Percentiles rank a stretch among this genome's conserved stretches.
Evolutionary conservation across 352 stramenopile genomes (phyloP).

Genomic region (Pythium diclinum): DNA sequence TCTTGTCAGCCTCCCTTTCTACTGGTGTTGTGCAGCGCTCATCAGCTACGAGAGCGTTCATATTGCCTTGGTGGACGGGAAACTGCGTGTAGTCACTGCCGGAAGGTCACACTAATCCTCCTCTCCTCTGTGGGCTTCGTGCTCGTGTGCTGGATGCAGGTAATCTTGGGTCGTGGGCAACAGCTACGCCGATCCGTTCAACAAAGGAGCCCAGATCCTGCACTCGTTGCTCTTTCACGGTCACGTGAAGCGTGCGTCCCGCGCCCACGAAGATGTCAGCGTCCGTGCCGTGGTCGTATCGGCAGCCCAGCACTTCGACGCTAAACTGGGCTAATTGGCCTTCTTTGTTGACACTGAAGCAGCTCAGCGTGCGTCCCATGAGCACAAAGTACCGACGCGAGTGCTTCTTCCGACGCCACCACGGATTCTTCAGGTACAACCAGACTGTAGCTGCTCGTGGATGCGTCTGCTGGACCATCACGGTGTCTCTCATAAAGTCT

Average conservation of each 20-base stretch:
- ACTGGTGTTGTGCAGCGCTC: too few relatives aligned
- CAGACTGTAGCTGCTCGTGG: slow-evolving; percentile 18
- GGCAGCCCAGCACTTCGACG: slow-evolving; percentile 22
- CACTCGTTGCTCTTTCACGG: not conserved
- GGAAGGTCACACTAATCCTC: too few relatives aligned
- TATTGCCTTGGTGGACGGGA: too few relatives aligned
- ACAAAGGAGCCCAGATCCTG: not conserved
- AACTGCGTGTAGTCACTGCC: too few relatives aligned
- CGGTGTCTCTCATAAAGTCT: not conserved
- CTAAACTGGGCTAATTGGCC: slow-evolving; percentile 37
- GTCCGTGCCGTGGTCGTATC: slow-evolving; percentile 21
- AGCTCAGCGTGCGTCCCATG: slow-evolving; percentile 39
- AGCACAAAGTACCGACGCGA: slow-evolving; percentile 36
- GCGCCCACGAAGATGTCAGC: not conserved
- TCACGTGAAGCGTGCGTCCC: not conserved
- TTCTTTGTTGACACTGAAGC: slow-evolving; percentile 53
- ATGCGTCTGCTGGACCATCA: not conserved
- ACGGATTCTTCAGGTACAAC: slow-evolving; percentile 38
- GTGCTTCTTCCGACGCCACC: slow-evolving; percentile 31
- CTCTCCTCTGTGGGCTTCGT: not conserved
- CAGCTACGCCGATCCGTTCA: not conserved
- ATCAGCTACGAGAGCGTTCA: too few relatives aligned
- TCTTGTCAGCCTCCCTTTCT: too few relatives aligned
- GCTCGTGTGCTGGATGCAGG: too few relatives aligned
- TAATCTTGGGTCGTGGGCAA: not conserved